A percentile compares a stretch with the other conserved stretches of the same genome.
Conservation (phyloP, 371 early-diverging fungal genomes). For the Rhizopus delemar region DNA sequence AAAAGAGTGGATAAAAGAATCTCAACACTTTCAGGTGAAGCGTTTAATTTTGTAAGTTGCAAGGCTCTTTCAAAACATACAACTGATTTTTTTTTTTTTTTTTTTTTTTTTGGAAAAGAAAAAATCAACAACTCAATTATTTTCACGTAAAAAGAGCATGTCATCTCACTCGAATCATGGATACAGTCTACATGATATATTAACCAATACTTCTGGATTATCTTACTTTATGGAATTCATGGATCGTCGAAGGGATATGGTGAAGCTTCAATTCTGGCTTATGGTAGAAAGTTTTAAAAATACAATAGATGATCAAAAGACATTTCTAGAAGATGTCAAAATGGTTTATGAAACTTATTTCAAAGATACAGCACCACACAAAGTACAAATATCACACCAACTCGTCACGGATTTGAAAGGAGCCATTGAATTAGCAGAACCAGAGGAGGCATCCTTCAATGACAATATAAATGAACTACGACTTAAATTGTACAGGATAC, state of each 20-base stretch:
- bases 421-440: constrained; percentile 24
- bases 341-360: constrained; percentile 76
- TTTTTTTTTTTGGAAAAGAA: constrained; percentile 12
- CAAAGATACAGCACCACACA: constrained; percentile 52
- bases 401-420: constrained; percentile 29
- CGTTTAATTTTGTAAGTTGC: constrained; percentile 42
- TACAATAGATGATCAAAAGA: constrained; percentile 32
- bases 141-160: constrained; percentile 29
- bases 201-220: constrained; percentile 67
- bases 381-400: constrained; percentile 38
- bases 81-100: not conserved
- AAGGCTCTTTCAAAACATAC: not conserved
- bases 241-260: constrained; percentile 69
- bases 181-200: constrained; percentile 49
- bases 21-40: constrained; percentile 58
- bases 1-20: constrained; percentile 76
- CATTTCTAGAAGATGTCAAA: constrained; percentile 59
- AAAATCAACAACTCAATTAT: constrained; percentile 32
- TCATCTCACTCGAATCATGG: constrained; percentile 15
- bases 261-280: constrained; percentile 77
- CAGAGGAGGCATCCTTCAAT: constrained; percentile 8
- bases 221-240: constrained; percentile 84
- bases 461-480: constrained; percentile 24
- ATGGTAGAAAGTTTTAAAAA: constrained; percentile 70
- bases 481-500: constrained; percentile 34